phyloP scores from a whole-genome alignment of 2,329 filamentous ascomycete genomes.

The Tolypocladium album region DNA sequence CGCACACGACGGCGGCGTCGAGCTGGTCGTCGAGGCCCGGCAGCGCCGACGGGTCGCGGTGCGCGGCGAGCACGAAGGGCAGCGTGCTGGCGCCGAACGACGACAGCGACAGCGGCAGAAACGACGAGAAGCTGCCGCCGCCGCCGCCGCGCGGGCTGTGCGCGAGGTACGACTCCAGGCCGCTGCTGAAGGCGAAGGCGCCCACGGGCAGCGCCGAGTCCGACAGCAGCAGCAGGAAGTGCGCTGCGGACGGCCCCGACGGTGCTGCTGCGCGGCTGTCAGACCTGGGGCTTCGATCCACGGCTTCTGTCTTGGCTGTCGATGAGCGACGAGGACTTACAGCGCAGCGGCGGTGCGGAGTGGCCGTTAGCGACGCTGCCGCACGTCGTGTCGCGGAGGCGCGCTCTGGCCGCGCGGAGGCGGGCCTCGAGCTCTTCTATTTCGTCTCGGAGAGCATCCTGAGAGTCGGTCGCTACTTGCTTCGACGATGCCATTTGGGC shows the following conservation, averaged over 20 bases:
- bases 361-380: background rate
- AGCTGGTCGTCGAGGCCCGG: slow-evolving; percentile 59
- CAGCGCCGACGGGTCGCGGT: slow-evolving; percentile 42
- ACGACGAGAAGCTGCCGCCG: slow-evolving; percentile 41
- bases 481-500: slow-evolving; percentile 14
- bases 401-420: slow-evolving; percentile 33
- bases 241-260: slow-evolving; percentile 22
- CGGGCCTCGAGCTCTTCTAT: slow-evolving; percentile 46
- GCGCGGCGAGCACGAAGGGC: slow-evolving; percentile 62
- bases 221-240: slow-evolving; percentile 66
- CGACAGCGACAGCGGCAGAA: slow-evolving; percentile 59
- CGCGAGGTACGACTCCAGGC: slow-evolving; percentile 71
- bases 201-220: slow-evolving; percentile 75
- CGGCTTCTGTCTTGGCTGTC: background rate
- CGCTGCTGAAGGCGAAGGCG: slow-evolving; percentile 79
- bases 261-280: background rate
- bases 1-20: slow-evolving; percentile 67
- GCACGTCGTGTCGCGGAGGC: slow-evolving; percentile 17
- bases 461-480: slow-evolving; percentile 8
- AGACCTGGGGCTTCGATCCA: background rate
- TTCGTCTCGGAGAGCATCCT: slow-evolving; percentile 35
- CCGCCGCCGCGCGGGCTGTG: slow-evolving; percentile 33
- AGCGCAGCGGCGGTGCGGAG: background rate
- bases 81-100: slow-evolving; percentile 63
- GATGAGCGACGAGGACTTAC: background rate